These are phyloP conservation scores for Geum urbanum DNA, from an alignment of 306 rosid genomes.

Conservation along the genomic window DNA sequence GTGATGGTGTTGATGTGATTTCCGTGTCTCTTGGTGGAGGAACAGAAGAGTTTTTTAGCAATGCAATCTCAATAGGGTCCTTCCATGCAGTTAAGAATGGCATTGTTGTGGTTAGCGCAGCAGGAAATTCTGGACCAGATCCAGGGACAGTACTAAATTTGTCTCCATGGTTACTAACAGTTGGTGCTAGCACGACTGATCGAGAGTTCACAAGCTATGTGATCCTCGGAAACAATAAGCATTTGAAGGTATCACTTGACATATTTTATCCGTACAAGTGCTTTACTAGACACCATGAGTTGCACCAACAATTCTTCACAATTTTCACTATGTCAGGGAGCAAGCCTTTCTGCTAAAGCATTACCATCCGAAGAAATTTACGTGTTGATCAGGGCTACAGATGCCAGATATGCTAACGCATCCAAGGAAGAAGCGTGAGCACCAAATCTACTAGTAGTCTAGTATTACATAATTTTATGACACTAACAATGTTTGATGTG, in stretches of 20 bases:
- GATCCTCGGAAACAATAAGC: conserved; percentile 16
- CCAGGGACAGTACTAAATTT: conserved; percentile 17
- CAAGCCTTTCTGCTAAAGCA: conserved; percentile 28
- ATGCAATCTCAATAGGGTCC: conserved; percentile 24
- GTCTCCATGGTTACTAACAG: conserved; percentile 28
- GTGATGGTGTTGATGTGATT: conserved; percentile 31
- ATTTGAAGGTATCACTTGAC: conserved; percentile 3
- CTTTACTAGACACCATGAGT: background rate
- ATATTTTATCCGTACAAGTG: background rate
- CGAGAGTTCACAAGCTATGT: conserved; percentile 23
- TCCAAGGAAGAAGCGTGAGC: conserved; percentile 19
- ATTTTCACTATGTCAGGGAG: conserved; percentile 33
- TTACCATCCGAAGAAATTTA: conserved; percentile 26
- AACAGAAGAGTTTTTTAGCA: background rate
- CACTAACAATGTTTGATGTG: background rate
- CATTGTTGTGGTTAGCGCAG: conserved; percentile 20
- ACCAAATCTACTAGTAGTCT: background rate
- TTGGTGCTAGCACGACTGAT: conserved; percentile 28
- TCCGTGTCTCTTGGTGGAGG: conserved; percentile 28
- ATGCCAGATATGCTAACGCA: conserved; percentile 8
- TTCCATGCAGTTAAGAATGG: conserved; percentile 27
- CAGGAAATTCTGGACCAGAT: conserved; percentile 24
- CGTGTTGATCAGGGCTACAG: conserved; percentile 28
- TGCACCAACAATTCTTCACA: background rate
- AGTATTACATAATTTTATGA: background rate